phyloP scores from a whole-genome alignment of 2,329 filamentous ascomycete species.

The Apiospora marii region DNA sequence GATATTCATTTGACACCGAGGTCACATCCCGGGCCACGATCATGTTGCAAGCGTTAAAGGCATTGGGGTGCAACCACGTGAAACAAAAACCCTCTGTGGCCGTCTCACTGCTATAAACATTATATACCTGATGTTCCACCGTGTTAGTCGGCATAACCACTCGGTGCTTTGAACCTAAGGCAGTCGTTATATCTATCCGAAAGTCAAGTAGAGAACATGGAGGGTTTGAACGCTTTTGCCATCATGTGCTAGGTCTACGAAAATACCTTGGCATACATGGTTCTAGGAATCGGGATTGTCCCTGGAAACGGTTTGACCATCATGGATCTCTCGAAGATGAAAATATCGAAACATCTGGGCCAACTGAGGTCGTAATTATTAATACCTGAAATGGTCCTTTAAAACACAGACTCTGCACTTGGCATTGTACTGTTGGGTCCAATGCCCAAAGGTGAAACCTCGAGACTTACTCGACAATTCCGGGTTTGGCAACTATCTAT shows the following conservation, averaged over 20 bases:
- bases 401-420: background rate
- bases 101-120: too few relatives aligned
- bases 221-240: background rate
- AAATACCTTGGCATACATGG: background rate
- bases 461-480: background rate
- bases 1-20: background rate
- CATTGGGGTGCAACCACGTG: background rate
- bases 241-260: background rate
- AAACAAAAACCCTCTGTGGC: background rate
- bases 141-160: background rate
- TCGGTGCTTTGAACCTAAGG: background rate
- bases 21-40: too few relatives aligned
- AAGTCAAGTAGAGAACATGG: background rate
- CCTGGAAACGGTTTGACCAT: background rate
- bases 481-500: background rate
- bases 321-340: background rate
- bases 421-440: background rate
- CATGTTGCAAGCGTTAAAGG: background rate
- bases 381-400: background rate
- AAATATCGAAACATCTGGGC: background rate
- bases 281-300: background rate
- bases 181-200: background rate
- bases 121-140: too few relatives aligned
- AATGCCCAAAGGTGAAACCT: slow-evolving; percentile 1
- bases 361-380: background rate